These are phyloP conservation scores for Psilocybe tampanensis DNA, from an alignment of 768 basidiomycete species.

Conservation along the genomic window DNA sequence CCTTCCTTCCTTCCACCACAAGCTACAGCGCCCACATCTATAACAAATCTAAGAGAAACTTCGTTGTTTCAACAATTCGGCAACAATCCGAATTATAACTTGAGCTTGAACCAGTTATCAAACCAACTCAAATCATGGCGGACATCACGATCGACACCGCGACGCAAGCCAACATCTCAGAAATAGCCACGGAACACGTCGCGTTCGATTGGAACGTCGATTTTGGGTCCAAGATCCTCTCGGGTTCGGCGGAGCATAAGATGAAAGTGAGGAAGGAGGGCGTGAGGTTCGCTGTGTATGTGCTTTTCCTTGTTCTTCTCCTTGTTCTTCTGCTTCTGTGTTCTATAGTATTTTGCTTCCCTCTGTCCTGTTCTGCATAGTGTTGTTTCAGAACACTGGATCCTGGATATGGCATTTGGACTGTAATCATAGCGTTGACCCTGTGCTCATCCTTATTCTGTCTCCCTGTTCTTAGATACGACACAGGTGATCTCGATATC, in stretches of 20 bases:
- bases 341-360: too few species aligned
- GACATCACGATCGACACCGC: slow-evolving; percentile 54
- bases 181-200: slow-evolving; percentile 68
- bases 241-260: slow-evolving; percentile 66
- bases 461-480: slow-evolving; percentile 56
- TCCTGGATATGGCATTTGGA: too few species aligned
- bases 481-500: slow-evolving; percentile 73
- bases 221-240: slow-evolving; percentile 60
- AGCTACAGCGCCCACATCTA: too few species aligned
- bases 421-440: not conserved
- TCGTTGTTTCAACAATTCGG: too few species aligned
- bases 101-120: too few species aligned
- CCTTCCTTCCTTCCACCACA: too few species aligned
- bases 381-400: too few species aligned
- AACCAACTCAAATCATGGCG: slow-evolving; percentile 15
- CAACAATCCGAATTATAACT: too few species aligned
- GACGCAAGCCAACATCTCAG: slow-evolving; percentile 78
- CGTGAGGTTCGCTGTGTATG: slow-evolving; percentile 57
- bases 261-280: slow-evolving; percentile 55
- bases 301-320: not conserved
- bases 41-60: too few species aligned
- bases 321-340: not conserved
- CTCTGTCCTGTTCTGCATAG: too few species aligned
- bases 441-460: not conserved
- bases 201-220: slow-evolving; percentile 80